Evolutionary conservation across 2,329 filamentous ascomycete genomes (phyloP), one percentile per base, ranked within the genome.

Genomic region (Clonostachys solani): DNA sequence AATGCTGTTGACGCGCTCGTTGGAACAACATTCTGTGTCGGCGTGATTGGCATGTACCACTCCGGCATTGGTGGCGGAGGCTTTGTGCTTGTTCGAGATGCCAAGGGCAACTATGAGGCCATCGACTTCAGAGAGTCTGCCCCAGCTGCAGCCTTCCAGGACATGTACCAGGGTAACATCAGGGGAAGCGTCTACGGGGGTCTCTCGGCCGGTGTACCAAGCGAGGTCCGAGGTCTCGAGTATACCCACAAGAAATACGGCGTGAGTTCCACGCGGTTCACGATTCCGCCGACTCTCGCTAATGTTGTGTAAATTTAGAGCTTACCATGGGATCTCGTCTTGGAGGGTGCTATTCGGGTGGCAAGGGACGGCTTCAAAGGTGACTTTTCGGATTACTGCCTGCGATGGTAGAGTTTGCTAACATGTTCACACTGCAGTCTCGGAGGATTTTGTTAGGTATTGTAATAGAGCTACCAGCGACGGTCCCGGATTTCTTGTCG

Each of bases 101-200:
- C 80, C 15, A 73, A 89, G 49, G 90, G 90, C n/a, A 73, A 74
- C 16, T 95, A 92, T 60, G 90, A 95, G 60, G 84, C 85, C 49
- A 83, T 97, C 55, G 92, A 97, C 66, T 97, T 95, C 60, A 78
- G 92, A 42, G 92, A 97, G 64, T 83, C 86, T 0, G 92, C 92
- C 0, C 92, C 92, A 1, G 87, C 85, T 0, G 87, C 89, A 1
- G 88, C 91, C 0, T 84, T 77, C 53, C 75, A 91, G 64, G 81
- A 95, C 58, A 97, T 97, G 92, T 97, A 86, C 64, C 75, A 80
- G 49, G 82, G 83, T 47, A 86, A 94, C 52, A 72, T 77, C 1
- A 65, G 75, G 2, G 82, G 78, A 2, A 91, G 88, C 47, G 71
- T 92, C 2, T 73, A 72, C 29, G 87, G 89, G 4, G 91, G 90